Conservation (phyloP, 192 early-diverging fungal genomes). For the Coemansia sp. region DNA sequence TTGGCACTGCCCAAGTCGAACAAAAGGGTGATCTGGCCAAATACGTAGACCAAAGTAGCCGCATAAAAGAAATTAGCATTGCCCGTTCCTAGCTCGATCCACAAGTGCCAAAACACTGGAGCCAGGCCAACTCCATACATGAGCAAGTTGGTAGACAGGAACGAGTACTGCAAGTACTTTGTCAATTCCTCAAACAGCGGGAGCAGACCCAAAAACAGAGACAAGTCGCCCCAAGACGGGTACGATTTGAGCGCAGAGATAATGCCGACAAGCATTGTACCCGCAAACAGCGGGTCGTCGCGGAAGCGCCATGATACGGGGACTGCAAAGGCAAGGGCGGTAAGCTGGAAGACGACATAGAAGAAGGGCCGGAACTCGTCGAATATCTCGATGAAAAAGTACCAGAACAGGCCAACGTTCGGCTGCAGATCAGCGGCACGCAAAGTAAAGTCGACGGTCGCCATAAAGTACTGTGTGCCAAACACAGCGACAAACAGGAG, state of each 20-base stretch:
- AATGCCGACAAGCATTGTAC: constrained; percentile 70
- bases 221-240: constrained; percentile 85
- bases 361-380: constrained; percentile 97
- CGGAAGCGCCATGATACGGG: constrained; percentile 82
- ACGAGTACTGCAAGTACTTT: constrained; percentile 90
- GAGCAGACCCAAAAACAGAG: constrained; percentile 80
- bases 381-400: constrained; percentile 99
- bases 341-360: constrained; percentile 90
- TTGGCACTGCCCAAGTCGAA: constrained; percentile 84
- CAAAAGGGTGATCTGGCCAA: constrained; percentile 84
- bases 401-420: constrained; percentile 97
- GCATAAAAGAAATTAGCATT: constrained; percentile 99
- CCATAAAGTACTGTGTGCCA: constrained; percentile 35
- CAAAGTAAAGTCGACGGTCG: constrained; percentile 55
- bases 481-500: constrained; percentile 24
- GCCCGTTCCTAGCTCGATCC: constrained; percentile 94
- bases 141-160: constrained; percentile 70
- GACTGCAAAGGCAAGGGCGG: constrained; percentile 85
- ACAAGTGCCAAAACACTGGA: constrained; percentile 92
- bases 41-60: constrained; percentile 88
- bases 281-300: constrained; percentile 78
- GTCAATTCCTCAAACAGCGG: constrained; percentile 81
- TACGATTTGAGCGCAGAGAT: constrained; percentile 93
- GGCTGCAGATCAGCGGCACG: constrained; percentile 89
- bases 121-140: constrained; percentile 76